Conservation (phyloP, 2,329 filamentous ascomycete genomes). For the Hymenoscyphus fructigenus region DNA sequence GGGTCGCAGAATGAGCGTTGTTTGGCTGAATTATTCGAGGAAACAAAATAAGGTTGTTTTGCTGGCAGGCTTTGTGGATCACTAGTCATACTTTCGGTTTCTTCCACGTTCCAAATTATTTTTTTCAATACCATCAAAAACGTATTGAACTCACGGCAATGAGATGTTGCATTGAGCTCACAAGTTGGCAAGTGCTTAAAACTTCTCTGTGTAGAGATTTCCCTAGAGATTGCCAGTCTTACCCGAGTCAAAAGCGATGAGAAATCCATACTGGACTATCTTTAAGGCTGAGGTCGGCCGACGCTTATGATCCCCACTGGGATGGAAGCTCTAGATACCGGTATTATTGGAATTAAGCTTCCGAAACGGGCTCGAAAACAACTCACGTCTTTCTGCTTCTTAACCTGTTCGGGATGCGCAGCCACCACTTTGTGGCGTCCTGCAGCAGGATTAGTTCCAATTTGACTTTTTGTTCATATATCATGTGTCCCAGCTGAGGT, state of each 20-base stretch:
- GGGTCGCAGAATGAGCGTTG: no score
- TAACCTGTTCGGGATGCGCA: not conserved
- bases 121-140: no score
- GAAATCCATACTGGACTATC: not conserved
- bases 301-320: not conserved
- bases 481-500: not conserved
- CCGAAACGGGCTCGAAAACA: not conserved
- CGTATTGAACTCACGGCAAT: no score
- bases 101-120: not conserved
- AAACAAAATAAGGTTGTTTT: no score
- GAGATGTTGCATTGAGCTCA: no score
- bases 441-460: not conserved
- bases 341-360: not conserved
- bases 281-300: not conserved
- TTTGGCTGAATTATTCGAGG: no score
- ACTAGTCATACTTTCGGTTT: not conserved
- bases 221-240: no score
- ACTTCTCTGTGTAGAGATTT: no score
- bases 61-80: no score
- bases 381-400: not conserved
- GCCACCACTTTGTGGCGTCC: not conserved
- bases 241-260: not conserved
- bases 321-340: not conserved
- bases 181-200: no score
- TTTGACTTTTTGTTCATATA: not conserved